phyloP scores from a whole-genome alignment of 2,329 filamentous ascomycete genomes.

The Pochonia chlamydosporia region DNA sequence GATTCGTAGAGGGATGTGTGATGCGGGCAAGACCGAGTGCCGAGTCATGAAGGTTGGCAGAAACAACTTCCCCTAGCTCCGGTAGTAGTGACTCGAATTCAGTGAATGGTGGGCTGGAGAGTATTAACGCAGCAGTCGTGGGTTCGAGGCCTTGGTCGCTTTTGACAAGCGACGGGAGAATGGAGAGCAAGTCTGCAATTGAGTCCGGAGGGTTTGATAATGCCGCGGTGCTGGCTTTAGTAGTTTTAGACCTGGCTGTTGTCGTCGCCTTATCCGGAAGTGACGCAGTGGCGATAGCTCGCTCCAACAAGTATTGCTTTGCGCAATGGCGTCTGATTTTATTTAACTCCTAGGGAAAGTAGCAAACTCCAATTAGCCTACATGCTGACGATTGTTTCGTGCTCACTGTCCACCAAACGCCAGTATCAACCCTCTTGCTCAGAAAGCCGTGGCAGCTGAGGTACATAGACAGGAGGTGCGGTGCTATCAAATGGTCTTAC shows the following conservation, averaged over 20 bases:
- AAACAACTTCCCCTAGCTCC: constrained; percentile 39
- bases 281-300: constrained; percentile 42
- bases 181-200: constrained; percentile 47
- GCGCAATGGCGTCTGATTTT: constrained; percentile 41
- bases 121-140: constrained; percentile 35
- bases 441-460: not conserved
- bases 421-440: too few species aligned
- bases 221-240: constrained; percentile 7
- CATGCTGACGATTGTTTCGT: too few species aligned
- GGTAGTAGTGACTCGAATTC: constrained; percentile 43
- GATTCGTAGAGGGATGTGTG: constrained; percentile 42
- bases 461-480: not conserved
- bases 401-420: too few species aligned
- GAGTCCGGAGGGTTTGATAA: constrained; percentile 30
- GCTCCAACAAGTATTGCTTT: constrained; percentile 44
- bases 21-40: constrained; percentile 44
- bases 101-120: constrained; percentile 44
- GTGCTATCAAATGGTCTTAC: constrained; percentile 25
- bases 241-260: constrained; percentile 5
- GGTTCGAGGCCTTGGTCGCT: constrained; percentile 28
- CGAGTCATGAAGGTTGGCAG: constrained; percentile 41
- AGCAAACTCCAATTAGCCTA: not conserved
- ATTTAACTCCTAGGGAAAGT: constrained; percentile 38
- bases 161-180: constrained; percentile 45
- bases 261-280: constrained; percentile 18